Conservation (phyloP, 345 rosid genomes). For the Alliaria petiolata region DNA sequence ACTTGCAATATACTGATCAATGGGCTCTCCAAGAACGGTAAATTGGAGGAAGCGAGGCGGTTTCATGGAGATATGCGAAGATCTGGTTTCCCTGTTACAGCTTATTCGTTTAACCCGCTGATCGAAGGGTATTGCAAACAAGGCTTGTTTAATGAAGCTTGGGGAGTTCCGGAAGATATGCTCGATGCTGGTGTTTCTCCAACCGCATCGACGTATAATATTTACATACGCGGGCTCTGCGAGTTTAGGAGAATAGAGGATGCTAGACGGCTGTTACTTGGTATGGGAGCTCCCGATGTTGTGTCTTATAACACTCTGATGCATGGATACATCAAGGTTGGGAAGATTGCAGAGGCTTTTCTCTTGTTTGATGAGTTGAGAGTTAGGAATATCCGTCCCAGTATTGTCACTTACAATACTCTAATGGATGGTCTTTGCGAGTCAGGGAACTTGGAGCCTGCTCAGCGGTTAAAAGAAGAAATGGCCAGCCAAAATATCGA, state of each 20-base stretch:
- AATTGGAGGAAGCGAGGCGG: conserved; percentile 48
- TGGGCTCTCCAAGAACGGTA: conserved; percentile 52
- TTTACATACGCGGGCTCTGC: conserved; percentile 47
- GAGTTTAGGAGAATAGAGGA: conserved; percentile 45
- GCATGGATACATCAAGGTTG: conserved; percentile 53
- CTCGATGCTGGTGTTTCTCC: conserved; percentile 39
- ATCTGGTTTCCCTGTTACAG: conserved; percentile 46
- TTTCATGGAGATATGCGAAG: conserved; percentile 47
- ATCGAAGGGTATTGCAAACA: conserved; percentile 51
- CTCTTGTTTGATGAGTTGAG: conserved; percentile 56
- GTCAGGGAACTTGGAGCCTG: conserved; percentile 48
- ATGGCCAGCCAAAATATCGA: conserved; percentile 45
- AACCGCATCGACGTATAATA: conserved; percentile 45
- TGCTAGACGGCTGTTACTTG: conserved; percentile 42
- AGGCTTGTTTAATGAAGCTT: conserved; percentile 54
- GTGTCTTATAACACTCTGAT: conserved; percentile 66
- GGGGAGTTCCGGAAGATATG: conserved; percentile 52
- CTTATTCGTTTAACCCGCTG: conserved; percentile 53
- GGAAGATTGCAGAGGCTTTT: conserved; percentile 56
- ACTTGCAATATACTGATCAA: conserved; percentile 61
- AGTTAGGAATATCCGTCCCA: conserved; percentile 38
- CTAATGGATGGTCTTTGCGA: conserved; percentile 67
- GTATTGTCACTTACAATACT: conserved; percentile 56
- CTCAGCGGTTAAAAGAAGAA: conserved; percentile 54
- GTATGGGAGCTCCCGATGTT: conserved; percentile 53